Conservation (phyloP, 495 filamentous ascomycete species). For the Hypoxylon perforatum region DNA sequence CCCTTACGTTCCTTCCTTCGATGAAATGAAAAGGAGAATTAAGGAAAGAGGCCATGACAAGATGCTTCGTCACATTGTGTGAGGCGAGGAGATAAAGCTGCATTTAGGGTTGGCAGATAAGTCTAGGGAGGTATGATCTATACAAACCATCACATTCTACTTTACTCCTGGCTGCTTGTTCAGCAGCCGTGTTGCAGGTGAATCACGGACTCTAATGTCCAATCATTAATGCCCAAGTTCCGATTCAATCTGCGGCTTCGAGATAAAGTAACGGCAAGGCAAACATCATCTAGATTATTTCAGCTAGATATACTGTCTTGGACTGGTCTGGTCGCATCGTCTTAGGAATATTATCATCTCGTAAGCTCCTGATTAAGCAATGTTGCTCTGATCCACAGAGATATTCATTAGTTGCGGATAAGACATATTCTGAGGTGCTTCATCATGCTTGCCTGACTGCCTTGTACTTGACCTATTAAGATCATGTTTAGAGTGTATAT, state of each 20-base stretch:
- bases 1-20: slow-evolving; percentile 10
- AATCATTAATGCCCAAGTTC: not conserved
- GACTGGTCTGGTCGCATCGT: not conserved
- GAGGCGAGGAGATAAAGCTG: slow-evolving; percentile 10
- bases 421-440: too few species aligned
- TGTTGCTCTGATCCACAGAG: too few species aligned
- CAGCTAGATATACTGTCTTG: not conserved
- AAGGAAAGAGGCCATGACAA: slow-evolving; percentile 17
- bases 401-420: too few species aligned
- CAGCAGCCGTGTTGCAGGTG: not conserved
- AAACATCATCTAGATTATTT: not conserved
- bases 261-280: not conserved
- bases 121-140: slow-evolving; percentile 12
- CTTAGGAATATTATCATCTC: too few species aligned
- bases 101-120: slow-evolving; percentile 13
- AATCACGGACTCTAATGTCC: not conserved
- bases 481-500: too few species aligned
- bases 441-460: too few species aligned
- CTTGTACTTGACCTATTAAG: too few species aligned
- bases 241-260: not conserved
- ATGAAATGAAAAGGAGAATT: too few species aligned
- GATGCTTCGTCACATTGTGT: not conserved
- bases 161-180: not conserved
- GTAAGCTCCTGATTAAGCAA: too few species aligned
- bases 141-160: not conserved